Base-by-base conservation (phyloP, 2,329 filamentous ascomycete genomes). In the Aspergillus neotritici region DNA sequence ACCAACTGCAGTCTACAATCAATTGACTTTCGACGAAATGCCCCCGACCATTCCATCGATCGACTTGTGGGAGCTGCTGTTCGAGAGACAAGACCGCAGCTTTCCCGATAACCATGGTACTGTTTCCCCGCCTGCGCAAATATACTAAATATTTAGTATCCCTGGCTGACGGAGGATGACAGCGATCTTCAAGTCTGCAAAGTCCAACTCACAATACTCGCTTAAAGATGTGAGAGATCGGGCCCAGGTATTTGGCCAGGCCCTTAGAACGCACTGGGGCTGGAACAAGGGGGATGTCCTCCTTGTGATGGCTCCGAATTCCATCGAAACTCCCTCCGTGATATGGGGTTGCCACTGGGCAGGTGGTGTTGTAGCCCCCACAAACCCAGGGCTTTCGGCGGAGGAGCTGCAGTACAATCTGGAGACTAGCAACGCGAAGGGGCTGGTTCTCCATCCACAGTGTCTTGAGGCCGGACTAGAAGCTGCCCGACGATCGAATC, bases 261-360 rank as follows among this genome's bases (percentile, higher is more conserved):
- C 47, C 4, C 30, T 55, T 5, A 34, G 34, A 6, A 16, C 16
- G 9, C 31, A 36, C 17, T 51, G 48, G 49, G 9, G 11, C n/a
- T 54, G 48, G 43, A 4, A 29, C 11, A 57, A 54, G 30, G 48
- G 49, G 16, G 49, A 57, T 17, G 43, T 53, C 2, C 31, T 57
- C 10, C 17, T 44, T 2, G 10, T 55, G 2, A 50, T 53, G 28
- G 31, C 53, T 2, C 48, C 50, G 3, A 55, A 55, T 14, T 31
- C 31, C 11, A 44, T 54, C 15, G 51, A 53, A 16, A 39, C 43
- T 0, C 51, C 49, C 4, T 11, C 31, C 2, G 35, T 55, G 5
- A 48, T 44, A 6, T 55, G 46, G 41, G 54, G 53, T 5, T 47
- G 43, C 12, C 50, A 46, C 31, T 55, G 40, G 29, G 47, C 48